Percentiles rank a stretch among this genome's conserved stretches.
These are phyloP conservation scores for Irpex sp. DNA, from an alignment of 1,284 basidiomycete species.

Conservation along the genomic window DNA sequence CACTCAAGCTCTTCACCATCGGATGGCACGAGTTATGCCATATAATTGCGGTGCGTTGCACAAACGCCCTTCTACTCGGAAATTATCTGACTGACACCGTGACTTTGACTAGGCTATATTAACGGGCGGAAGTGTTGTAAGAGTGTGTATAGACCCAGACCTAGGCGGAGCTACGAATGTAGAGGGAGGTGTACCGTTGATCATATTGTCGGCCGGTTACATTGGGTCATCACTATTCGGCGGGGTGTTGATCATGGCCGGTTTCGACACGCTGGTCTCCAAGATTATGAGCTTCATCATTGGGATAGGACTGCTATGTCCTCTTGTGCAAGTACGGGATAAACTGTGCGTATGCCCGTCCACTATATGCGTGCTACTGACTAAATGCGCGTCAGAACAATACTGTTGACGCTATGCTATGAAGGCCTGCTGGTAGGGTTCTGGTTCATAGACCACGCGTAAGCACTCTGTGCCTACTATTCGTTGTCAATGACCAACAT, in stretches of 20 bases:
- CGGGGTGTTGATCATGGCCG: slow-evolving; percentile 73
- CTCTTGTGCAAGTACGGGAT: slow-evolving; percentile 75
- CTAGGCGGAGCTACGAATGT: slow-evolving; percentile 77
- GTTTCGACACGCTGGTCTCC: slow-evolving; percentile 75
- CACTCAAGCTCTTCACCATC: slow-evolving; percentile 79
- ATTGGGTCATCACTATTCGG: slow-evolving; percentile 76
- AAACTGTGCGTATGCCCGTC: slow-evolving; percentile 58
- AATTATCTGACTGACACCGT: not conserved
- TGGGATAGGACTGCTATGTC: slow-evolving; percentile 69
- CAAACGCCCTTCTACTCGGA: slow-evolving; percentile 1
- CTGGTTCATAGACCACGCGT: slow-evolving; percentile 85
- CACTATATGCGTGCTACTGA: not conserved
- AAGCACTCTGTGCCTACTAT: slow-evolving; percentile 24
- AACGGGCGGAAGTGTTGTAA: slow-evolving; percentile 70
- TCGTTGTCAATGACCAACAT: not conserved
- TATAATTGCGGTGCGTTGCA: slow-evolving; percentile 57
- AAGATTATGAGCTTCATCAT: slow-evolving; percentile 82
- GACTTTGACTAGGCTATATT: slow-evolving; percentile 54
- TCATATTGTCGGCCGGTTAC: slow-evolving; percentile 74
- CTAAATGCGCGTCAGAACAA: slow-evolving; percentile 50
- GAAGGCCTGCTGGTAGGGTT: slow-evolving; percentile 78
- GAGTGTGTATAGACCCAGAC: slow-evolving; percentile 79
- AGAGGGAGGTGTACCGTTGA: slow-evolving; percentile 65
- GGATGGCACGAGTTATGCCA: slow-evolving; percentile 86
- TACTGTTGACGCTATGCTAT: slow-evolving; percentile 69